Evolutionary conservation across 1,139 yeast species (phyloP).

Genomic region (Saccharomycopsis hybrid): DNA sequence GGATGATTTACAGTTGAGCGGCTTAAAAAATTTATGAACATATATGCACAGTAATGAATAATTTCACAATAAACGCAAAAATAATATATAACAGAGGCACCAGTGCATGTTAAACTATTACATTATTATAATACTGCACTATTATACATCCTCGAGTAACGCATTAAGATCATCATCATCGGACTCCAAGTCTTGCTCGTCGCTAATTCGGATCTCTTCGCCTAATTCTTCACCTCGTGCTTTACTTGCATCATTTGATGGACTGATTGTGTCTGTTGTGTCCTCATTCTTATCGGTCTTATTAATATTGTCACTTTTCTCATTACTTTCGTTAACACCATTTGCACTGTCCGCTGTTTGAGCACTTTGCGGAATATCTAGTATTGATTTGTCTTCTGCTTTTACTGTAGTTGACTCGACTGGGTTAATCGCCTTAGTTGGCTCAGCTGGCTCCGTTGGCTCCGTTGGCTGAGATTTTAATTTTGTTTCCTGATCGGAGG

Average conservation of each 20-base stretch:
- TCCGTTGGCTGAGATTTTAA: too few species aligned
- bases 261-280: neutral
- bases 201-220: neutral
- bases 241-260: neutral
- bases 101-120: neutral
- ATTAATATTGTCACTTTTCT: neutral
- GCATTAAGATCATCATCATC: constrained; percentile 4
- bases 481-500: too few species aligned
- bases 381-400: neutral
- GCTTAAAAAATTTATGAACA: too few species aligned
- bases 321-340: neutral
- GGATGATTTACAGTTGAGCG: too few species aligned
- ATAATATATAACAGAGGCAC: neutral
- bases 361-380: neutral
- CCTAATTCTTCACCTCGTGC: neutral
- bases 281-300: neutral
- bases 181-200: neutral
- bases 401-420: constrained; percentile 1
- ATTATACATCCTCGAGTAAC: constrained; percentile 2
- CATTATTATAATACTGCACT: neutral
- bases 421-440: too few species aligned
- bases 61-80: neutral
- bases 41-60: neutral
- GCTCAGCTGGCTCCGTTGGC: too few species aligned
- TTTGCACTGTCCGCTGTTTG: neutral